Conservation (phyloP, 1,284 basidiomycete genomes). For the Heterobasidion annosum region DNA sequence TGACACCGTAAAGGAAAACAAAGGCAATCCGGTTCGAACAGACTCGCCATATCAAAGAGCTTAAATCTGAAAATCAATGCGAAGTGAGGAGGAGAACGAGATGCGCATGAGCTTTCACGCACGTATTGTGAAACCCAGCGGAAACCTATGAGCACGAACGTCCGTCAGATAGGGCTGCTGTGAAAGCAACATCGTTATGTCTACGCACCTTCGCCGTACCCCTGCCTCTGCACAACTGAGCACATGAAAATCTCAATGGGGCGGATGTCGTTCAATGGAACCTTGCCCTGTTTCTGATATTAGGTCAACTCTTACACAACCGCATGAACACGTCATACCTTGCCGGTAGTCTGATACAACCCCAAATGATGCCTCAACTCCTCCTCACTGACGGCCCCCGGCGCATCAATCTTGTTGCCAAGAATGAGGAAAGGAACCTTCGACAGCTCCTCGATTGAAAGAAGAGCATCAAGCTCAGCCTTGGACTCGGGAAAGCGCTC, state of each 20-base stretch:
- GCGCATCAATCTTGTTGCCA: conserved; percentile 99
- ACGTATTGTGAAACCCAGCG: conserved; percentile 98
- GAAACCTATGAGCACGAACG: conserved; percentile 54
- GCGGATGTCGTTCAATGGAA: conserved; percentile 92
- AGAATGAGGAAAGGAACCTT: conserved; percentile 98
- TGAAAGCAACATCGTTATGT: background rate
- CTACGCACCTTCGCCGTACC: conserved; percentile 88
- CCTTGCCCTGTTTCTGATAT: conserved; percentile 68
- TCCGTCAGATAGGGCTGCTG: background rate
- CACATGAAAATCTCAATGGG: conserved; percentile 99
- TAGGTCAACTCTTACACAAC: background rate
- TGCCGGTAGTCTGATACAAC: conserved; percentile 97
- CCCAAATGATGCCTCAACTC: conserved; percentile 94
- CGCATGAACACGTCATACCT: conserved; percentile 44
- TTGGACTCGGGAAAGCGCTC: conserved; percentile 96
- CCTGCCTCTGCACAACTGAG: conserved; percentile 98
- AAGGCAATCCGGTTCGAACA: conserved; percentile 2
- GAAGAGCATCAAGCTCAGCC: conserved; percentile 92
- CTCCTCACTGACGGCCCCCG: conserved; percentile 95
- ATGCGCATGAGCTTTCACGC: conserved; percentile 18
- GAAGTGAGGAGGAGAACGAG: background rate
- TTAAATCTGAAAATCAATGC: conserved; percentile 20
- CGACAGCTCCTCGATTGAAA: conserved; percentile 88
- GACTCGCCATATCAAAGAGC: conserved; percentile 1
- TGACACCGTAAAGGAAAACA: background rate